Evolutionary conservation across 768 basidiomycete species (phyloP).

Genomic region (Calocera cornea): DNA sequence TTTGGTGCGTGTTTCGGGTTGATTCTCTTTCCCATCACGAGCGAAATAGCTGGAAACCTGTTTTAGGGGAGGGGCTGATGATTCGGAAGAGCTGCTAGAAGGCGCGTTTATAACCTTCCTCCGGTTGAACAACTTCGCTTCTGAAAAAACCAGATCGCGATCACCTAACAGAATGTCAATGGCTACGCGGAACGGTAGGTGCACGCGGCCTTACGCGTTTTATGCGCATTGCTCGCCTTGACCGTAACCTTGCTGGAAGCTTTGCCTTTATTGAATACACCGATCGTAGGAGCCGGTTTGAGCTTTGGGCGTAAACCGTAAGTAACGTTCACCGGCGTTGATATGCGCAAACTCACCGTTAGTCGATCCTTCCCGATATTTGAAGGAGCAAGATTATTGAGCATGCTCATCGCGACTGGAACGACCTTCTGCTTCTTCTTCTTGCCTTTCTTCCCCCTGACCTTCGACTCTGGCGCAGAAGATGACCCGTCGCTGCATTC

Average conservation of each 20-base stretch:
- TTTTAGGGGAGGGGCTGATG: background rate
- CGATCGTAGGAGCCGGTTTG: background rate
- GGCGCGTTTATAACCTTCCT: background rate
- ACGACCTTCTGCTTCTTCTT: background rate
- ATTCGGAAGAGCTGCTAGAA: background rate
- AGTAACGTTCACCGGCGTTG: no score
- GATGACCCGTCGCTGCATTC: background rate
- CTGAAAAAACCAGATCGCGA: background rate
- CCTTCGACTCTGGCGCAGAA: background rate
- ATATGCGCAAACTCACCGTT: background rate
- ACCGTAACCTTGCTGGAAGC: background rate
- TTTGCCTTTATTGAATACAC: slow-evolving; percentile 1
- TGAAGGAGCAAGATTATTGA: background rate
- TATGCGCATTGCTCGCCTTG: background rate
- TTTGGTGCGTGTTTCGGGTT: background rate
- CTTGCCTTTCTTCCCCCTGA: background rate
- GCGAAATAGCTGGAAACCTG: background rate
- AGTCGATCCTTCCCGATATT: background rate
- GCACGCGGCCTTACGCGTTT: background rate
- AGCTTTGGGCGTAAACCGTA: background rate
- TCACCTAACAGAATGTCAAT: background rate
- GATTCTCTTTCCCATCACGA: background rate
- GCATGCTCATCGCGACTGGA: background rate
- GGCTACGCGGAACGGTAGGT: background rate
- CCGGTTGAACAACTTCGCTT: background rate